Evolutionary conservation across 1,284 basidiomycete genomes (phyloP).

Genomic region (Rugiboletus extremiorientalis): DNA sequence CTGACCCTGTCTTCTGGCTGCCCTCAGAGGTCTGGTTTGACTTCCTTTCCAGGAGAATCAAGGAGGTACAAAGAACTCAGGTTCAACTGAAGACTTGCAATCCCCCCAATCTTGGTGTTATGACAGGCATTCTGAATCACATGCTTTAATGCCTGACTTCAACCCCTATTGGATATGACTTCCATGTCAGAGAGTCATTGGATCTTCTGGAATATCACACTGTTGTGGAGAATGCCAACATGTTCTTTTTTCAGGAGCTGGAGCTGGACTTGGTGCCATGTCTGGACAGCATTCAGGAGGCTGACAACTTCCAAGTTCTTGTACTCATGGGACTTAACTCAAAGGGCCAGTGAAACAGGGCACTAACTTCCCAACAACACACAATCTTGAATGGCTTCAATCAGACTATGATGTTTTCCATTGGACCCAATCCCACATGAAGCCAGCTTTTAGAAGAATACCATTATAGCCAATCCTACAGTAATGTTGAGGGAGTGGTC

Average conservation of each 20-base stretch:
- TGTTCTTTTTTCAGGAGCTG: constrained; percentile 18
- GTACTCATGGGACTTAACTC: constrained; percentile 5
- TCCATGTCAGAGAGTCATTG: constrained; percentile 12
- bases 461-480: background rate
- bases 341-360: background rate
- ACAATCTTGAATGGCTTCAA: background rate
- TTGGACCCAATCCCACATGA: constrained; percentile 6
- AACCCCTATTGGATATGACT: constrained; percentile 1
- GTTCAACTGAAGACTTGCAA: background rate
- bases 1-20: constrained; percentile 6
- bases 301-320: background rate
- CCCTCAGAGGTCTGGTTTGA: constrained; percentile 5
- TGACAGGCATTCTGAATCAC: constrained; percentile 12
- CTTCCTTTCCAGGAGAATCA: background rate
- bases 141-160: constrained; percentile 3
- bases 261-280: background rate
- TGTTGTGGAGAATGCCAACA: background rate
- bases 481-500: constrained; percentile 5
- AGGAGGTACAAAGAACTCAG: constrained; percentile 5
- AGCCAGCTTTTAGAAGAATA: constrained; percentile 1
- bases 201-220: constrained; percentile 2
- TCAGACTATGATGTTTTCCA: background rate
- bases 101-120: constrained; percentile 5
- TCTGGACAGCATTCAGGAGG: background rate
- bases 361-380: background rate